Evolutionary conservation across 208 protist genomes (phyloP).

Genomic region (Acanthamoeba healyi): DNA sequence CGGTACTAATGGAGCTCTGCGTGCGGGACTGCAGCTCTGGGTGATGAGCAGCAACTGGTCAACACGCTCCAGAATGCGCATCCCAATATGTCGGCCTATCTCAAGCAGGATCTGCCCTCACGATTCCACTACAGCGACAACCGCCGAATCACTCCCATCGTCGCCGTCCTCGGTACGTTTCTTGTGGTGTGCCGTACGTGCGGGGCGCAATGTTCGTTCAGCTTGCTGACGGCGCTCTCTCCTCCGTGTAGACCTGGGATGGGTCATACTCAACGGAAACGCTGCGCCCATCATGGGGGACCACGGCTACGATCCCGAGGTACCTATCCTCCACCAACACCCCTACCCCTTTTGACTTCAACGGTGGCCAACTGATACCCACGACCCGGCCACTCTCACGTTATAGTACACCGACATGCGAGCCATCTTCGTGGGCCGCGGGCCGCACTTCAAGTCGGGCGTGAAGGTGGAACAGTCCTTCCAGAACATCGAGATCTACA

Average conservation of each 20-base stretch:
- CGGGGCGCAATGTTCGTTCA: too few relatives aligned
- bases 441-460: conserved; percentile 46
- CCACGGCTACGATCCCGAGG: conserved; percentile 52
- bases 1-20: too few relatives aligned
- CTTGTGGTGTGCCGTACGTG: not conserved
- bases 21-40: not conserved
- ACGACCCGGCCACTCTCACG: not conserved
- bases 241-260: not conserved
- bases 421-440: conserved; percentile 46
- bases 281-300: not conserved
- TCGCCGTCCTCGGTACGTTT: not conserved
- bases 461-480: not conserved
- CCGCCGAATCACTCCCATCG: conserved; percentile 42
- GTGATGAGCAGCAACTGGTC: conserved; percentile 17
- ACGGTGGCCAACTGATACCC: not conserved
- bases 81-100: conserved; percentile 64
- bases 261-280: not conserved
- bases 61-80: conserved; percentile 19
- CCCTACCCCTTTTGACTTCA: not conserved
- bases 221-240: not conserved
- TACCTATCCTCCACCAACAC: not conserved
- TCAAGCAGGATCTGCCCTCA: conserved; percentile 68
- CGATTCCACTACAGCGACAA: conserved; percentile 67
- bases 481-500: conserved; percentile 71
- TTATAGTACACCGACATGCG: conserved; percentile 62